Base-by-base conservation (phyloP, 2,329 filamentous ascomycete species). In the Beauveria australis region DNA sequence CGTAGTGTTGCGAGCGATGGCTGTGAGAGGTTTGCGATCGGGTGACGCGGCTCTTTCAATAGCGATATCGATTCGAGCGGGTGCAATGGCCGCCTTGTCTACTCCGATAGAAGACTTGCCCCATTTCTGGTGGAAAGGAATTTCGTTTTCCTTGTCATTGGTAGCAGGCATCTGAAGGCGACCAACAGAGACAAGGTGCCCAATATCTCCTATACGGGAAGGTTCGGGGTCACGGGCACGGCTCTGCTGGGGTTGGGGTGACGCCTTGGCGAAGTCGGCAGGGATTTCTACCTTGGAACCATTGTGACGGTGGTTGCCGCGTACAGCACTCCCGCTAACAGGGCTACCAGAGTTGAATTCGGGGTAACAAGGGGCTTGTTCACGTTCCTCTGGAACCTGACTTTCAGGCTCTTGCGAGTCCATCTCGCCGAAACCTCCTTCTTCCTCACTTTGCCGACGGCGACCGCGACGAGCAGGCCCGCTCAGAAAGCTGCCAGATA, bases 91-190 rank as follows among this genome's bases (percentile, higher is more conserved):
- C 68, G 82, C 85, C 28, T 88, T 84, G 19, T 83, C 68, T 48
- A 77, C 77, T 60, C 82, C 79, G 12, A 77, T 76, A 12, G 81
- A 76, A 1, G 83, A 76, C 67, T 86, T 89, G 46, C 80, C 67
- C 74, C 74, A 82, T 70, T 83, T 88, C 72, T 90, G 88, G 0
- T 84, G 88, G 28, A 87, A 83, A 3, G 87, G 87, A 3, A 84
- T 81, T 63, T 94, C 85, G 70, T 97, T 97, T 72, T 97, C 92
- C 71, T 96, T 91, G 67, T 96, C 91, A 63, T 88, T 81, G 3
- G 76, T 75, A 1, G 87, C 82, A 19, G 87, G 84, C 52, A 89
- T 70, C 55, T 82, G 78, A 9, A 81, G 74, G 19, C 83, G 81
- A 41, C 65, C 53, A 26, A 65, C 62, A 14, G 60, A 62, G 18